Evolutionary conservation across 176 grass and related monocot species (phyloP).

Genomic region (Ensete glaucum): DNA sequence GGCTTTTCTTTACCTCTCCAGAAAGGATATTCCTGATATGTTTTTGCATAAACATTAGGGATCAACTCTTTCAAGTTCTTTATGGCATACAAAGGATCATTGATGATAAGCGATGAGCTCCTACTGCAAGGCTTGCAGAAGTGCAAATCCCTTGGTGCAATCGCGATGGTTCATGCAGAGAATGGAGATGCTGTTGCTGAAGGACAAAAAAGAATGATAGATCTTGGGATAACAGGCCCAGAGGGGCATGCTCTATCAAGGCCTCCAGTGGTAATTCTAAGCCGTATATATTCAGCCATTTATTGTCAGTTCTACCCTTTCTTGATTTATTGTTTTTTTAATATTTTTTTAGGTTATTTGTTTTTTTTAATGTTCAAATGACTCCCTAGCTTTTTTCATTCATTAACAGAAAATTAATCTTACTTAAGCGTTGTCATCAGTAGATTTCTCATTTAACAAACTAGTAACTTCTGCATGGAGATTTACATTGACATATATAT

Average conservation of each 20-base stretch:
- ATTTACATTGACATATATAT: too few relatives aligned
- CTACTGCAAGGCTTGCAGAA: conserved; percentile 80
- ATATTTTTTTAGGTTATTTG: neutral
- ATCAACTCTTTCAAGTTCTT: conserved; percentile 99
- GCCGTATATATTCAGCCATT: neutral
- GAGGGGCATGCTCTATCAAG: conserved; percentile 98
- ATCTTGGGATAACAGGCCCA: conserved; percentile 91
- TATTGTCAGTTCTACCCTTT: conserved; percentile 2
- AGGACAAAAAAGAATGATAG: conserved; percentile 83
- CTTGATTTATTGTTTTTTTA: neutral
- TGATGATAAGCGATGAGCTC: conserved; percentile 86
- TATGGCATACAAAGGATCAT: conserved; percentile 96
- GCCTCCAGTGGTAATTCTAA: conserved; percentile 67
- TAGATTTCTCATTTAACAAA: too few relatives aligned
- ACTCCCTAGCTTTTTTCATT: too few relatives aligned
- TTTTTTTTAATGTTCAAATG: neutral
- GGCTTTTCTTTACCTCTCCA: neutral
- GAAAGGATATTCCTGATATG: neutral
- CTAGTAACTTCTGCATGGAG: too few relatives aligned
- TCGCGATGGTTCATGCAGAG: conserved; percentile 97
- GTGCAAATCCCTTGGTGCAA: conserved; percentile 89
- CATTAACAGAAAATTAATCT: too few relatives aligned
- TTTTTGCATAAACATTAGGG: conserved; percentile 35
- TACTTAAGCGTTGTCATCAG: too few relatives aligned
- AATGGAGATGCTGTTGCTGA: conserved; percentile 90